Conservation (phyloP, 345 rosid species). For the Pugionium dolabratum region DNA sequence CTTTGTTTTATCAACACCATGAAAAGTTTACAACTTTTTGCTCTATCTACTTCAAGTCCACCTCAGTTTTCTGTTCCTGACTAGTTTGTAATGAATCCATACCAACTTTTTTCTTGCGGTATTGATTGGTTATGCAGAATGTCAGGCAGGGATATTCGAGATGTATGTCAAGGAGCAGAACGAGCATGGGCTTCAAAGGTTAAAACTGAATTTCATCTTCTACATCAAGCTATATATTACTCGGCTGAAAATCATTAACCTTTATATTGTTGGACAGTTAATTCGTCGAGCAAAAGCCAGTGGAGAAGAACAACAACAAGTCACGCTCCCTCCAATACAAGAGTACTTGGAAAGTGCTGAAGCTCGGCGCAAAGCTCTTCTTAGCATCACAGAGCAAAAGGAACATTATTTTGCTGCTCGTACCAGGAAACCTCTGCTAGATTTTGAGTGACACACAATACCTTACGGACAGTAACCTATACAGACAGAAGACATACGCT, state of each 20-base stretch:
- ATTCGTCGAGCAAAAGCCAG: conserved; percentile 60
- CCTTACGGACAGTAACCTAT: neutral
- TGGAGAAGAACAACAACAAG: conserved; percentile 37
- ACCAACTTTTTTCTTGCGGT: neutral
- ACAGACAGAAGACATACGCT: neutral
- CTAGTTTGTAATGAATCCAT: conserved; percentile 1
- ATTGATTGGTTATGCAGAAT: conserved; percentile 49
- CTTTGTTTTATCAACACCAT: neutral
- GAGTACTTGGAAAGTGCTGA: conserved; percentile 70
- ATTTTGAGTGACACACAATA: conserved; percentile 36
- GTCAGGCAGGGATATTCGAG: conserved; percentile 91
- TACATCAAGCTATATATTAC: neutral
- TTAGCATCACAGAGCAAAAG: conserved; percentile 44
- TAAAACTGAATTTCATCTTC: neutral
- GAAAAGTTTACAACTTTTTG: neutral
- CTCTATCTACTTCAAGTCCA: neutral
- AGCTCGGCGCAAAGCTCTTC: conserved; percentile 52
- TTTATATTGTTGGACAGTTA: conserved; percentile 44
- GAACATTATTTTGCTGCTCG: conserved; percentile 11
- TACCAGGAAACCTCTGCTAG: conserved; percentile 48
- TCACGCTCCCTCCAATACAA: conserved; percentile 61
- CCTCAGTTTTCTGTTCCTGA: neutral
- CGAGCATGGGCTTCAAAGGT: conserved; percentile 96
- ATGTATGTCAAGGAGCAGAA: conserved; percentile 92
- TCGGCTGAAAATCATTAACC: neutral